These are phyloP conservation scores for Hygrophorus russula DNA, from an alignment of 768 basidiomycete genomes.

Conservation along the genomic window DNA sequence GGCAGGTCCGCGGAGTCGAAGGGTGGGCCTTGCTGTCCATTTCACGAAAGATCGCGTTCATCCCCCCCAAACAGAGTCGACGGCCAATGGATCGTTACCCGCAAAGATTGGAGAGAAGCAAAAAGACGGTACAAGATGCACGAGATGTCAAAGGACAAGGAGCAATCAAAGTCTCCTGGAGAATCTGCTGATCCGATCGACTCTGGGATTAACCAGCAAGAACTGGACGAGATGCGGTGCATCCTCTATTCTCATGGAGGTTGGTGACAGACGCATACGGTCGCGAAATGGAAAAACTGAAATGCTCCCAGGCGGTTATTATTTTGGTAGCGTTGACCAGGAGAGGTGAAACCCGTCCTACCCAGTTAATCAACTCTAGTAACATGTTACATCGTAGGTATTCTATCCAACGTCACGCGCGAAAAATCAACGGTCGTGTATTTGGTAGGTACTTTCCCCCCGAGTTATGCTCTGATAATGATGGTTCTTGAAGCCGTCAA, in stretches of 20 bases:
- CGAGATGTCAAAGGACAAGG: constrained; percentile 20
- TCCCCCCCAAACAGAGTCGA: constrained; percentile 42
- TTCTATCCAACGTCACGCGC: constrained; percentile 72
- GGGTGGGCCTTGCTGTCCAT: constrained; percentile 34
- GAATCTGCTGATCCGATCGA: constrained; percentile 15
- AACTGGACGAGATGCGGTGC: constrained; percentile 79
- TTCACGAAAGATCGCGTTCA: constrained; percentile 6
- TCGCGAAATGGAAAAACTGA: constrained; percentile 1
- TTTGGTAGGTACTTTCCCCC: constrained; percentile 39
- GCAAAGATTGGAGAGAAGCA: constrained; percentile 70
- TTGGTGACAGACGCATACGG: constrained; percentile 15
- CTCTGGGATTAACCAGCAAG: constrained; percentile 40
- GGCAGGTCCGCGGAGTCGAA: constrained; percentile 82
- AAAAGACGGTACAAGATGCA: constrained; percentile 44
- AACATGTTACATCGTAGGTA: constrained; percentile 29
- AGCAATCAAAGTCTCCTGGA: constrained; percentile 10
- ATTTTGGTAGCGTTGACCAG: constrained; percentile 73
- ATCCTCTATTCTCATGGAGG: constrained; percentile 78
- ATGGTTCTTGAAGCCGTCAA: constrained; percentile 45
- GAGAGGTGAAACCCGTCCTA: constrained; percentile 34
- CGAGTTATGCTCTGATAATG: not conserved
- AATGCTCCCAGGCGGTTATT: constrained; percentile 55
- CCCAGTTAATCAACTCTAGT: not conserved
- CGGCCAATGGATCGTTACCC: constrained; percentile 81
- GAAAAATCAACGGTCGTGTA: constrained; percentile 87